These are phyloP conservation scores for Flueggea neowawraea DNA, from an alignment of 441 rosid species.

Conservation along the genomic window DNA sequence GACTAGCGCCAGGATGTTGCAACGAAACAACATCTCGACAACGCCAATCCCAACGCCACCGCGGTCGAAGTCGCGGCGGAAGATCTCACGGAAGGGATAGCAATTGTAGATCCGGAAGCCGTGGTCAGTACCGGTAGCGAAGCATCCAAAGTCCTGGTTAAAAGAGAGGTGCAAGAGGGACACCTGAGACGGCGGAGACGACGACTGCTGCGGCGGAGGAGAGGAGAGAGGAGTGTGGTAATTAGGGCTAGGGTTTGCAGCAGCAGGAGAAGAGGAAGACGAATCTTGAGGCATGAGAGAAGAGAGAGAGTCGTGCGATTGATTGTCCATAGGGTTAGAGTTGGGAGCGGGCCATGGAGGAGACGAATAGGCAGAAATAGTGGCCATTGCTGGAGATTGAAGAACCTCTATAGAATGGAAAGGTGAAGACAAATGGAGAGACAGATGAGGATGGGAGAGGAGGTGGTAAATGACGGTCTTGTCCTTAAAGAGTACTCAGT, in stretches of 20 bases:
- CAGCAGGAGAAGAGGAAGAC: slow-evolving; percentile 24
- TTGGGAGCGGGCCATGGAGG: slow-evolving; percentile 13
- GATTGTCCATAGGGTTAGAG: slow-evolving; percentile 20
- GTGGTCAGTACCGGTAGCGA: slow-evolving; percentile 77
- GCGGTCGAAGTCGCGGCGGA: slow-evolving; percentile 81
- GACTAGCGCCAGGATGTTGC: slow-evolving; percentile 80
- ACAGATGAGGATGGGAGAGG: slow-evolving; percentile 4
- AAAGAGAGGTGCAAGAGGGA: slow-evolving; percentile 44
- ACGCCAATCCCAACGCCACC: slow-evolving; percentile 69
- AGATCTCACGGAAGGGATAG: slow-evolving; percentile 93
- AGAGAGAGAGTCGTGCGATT: slow-evolving; percentile 32
- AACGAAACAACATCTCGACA: slow-evolving; percentile 93
- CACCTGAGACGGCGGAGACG: slow-evolving; percentile 15
- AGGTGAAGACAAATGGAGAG: not conserved
- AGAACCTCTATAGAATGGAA: not conserved
- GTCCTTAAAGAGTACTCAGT: no score
- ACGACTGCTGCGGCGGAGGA: slow-evolving; percentile 13
- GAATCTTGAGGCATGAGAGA: slow-evolving; percentile 38
- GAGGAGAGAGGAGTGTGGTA: slow-evolving; percentile 9
- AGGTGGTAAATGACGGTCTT: not conserved
- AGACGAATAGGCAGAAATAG: slow-evolving; percentile 56
- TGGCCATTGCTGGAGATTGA: slow-evolving; percentile 40
- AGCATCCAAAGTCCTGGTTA: slow-evolving; percentile 78
- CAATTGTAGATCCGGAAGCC: slow-evolving; percentile 85
- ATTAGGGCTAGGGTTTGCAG: slow-evolving; percentile 20